Base-by-base conservation (phyloP, 371 early-diverging fungal genomes). In the Rhizopus stolonifer region DNA sequence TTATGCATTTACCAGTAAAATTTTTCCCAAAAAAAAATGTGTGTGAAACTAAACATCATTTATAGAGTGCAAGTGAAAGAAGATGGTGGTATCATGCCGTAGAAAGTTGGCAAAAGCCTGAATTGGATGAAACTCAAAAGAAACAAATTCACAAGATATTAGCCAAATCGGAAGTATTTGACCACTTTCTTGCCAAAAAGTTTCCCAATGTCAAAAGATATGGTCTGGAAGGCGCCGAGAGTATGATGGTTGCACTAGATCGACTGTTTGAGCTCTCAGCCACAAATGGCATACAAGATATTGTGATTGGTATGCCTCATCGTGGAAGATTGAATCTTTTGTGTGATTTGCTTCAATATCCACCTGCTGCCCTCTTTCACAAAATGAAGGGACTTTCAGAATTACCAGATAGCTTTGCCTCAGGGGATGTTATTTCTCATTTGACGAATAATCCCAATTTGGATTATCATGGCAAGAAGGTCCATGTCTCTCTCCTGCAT, bases 221-320 rank as follows among this genome's bases (percentile, higher is more conserved):
- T 57, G 98, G 98, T 13, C 70, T 98, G 14, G 96, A 98, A 65
- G 98, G 98, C 15, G 94, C 91, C n/a, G 98, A 98, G 67, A 86
- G 89, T 56, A 94, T 96, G 88, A 92, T 96, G 84, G 87, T 93
- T 0, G 93, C 89, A 6, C 66, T 97, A 36, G 93, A 95, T 68
- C 74, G 88, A 45, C 65, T 95, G n/a, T 91, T 96, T 72, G 76
- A 79, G 42, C 72, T 82, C 0, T 82, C 85, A 42, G 84, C 78
- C 19, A 72, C 80, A 54, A 81, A 80, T 18, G 92, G 90, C 23
- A 69, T 95, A 17, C 70, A 82, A 14, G 89, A 93, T 38, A 77
- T 88, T 14, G 85, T 96, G 7, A 54, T 97, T 39, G 88, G 98
- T 43, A 96, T 96, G 97, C 95, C 98, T 8, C 98, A 98, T 71